Base-by-base conservation (phyloP, 2,329 filamentous ascomycete species). In the Cercospora canescens region DNA sequence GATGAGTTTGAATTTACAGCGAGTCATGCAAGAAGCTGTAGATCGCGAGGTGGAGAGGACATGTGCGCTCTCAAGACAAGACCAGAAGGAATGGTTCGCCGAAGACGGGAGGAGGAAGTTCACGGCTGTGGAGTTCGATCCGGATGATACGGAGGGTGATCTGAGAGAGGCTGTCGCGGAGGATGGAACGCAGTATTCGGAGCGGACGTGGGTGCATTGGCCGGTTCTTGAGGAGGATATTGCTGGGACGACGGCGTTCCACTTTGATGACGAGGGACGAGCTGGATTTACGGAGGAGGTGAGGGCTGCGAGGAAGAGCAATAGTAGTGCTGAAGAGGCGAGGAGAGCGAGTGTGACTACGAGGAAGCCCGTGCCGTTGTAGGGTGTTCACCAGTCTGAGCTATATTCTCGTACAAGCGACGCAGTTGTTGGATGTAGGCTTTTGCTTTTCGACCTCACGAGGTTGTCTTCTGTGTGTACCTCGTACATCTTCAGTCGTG, bases 131-230 rank as follows among this genome's bases (percentile, higher is more conserved):
- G 71, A 69, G 14, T 80, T 79, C 56, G 71, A 62, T 37, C 59
- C 59, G 0, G n/a, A 74, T n/a, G 77, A 77, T 21, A 73, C 72
- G 18, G 76, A 83, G 28, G 78, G 81, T 7, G 78, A 83, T 60
- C 74, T 76, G 59, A 77, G 76, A 60, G 77, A 76, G 56, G 80
- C 30, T 12, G 30, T 41, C 6, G 65, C 57, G 18, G 50, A 61
- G 12, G 78, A 83, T 35, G 83, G 82, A 3, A 74, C 79, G 50
- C 71, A 77, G 64, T 76, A 78, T 30, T 81, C 77, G 18, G 80
- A 84, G 67, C 79, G 78, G 4, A 82, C 79, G 5, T 82, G 80
- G 74, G 74, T 83, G 1, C 80, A 85, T 69, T 79, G 80, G 32
- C 81, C 82, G 1, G 77, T 74, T 1, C 60, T 82, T 3, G 79